Evolutionary conservation across 805 yeast species (phyloP).

Genomic region (Metschnikowia drakensbergensis): DNA sequence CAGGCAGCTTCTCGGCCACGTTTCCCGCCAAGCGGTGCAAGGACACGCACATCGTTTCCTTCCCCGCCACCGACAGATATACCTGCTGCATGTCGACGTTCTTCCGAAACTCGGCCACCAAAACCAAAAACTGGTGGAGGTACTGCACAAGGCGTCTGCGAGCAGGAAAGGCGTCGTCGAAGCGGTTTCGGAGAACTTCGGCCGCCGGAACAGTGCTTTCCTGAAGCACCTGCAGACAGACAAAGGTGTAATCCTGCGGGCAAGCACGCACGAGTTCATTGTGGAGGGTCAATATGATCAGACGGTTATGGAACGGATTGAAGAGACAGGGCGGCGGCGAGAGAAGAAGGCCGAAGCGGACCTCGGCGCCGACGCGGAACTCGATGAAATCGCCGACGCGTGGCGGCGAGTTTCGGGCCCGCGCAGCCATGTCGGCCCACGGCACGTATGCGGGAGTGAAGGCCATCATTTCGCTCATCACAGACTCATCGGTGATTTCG

Average conservation of each 20-base stretch:
- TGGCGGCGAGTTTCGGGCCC: slow-evolving; percentile 16
- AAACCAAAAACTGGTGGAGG: slow-evolving; percentile 25
- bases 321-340: slow-evolving; percentile 30
- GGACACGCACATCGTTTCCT: neutral
- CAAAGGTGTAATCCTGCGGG: slow-evolving; percentile 30
- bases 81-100: slow-evolving; percentile 2
- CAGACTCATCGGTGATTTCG: slow-evolving; percentile 16
- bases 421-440: slow-evolving; percentile 13
- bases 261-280: slow-evolving; percentile 28
- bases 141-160: slow-evolving; percentile 22
- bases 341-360: slow-evolving; percentile 37
- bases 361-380: slow-evolving; percentile 19
- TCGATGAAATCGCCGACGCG: slow-evolving; percentile 40
- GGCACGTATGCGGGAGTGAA: slow-evolving; percentile 9
- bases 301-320: slow-evolving; percentile 29
- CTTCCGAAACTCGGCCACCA: slow-evolving; percentile 13
- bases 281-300: slow-evolving; percentile 29
- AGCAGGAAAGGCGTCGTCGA: slow-evolving; percentile 16
- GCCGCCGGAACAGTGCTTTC: slow-evolving; percentile 17
- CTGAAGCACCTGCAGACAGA: slow-evolving; percentile 25
- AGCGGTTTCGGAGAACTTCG: slow-evolving; percentile 21
- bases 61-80: neutral
- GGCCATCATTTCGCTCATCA: slow-evolving; percentile 5
- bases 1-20: neutral
- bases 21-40: neutral